These are phyloP conservation scores for Metschnikowia kofuensis DNA, from an alignment of 805 yeast genomes.

Conservation along the genomic window DNA sequence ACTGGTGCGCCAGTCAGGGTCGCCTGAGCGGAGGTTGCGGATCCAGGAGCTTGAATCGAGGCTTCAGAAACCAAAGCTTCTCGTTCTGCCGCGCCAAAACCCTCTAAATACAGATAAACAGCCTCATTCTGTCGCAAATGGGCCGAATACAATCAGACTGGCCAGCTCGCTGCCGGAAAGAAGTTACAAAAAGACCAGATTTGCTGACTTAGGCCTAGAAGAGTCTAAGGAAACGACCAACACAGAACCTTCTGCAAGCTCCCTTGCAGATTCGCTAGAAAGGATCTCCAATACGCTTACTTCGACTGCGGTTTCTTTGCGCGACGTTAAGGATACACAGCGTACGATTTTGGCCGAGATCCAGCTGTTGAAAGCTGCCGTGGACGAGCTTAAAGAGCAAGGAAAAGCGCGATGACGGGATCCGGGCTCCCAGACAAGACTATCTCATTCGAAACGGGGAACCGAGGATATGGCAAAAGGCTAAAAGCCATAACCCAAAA, in stretches of 20 bases:
- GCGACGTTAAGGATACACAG: slow-evolving; percentile 11
- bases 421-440: too few relatives aligned
- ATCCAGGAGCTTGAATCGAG: slow-evolving; percentile 28
- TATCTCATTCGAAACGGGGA: too few relatives aligned
- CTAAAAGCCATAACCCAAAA: too few relatives aligned
- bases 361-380: slow-evolving; percentile 3
- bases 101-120: too few relatives aligned
- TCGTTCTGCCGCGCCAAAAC: background rate
- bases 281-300: slow-evolving; percentile 7
- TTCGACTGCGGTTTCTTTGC: slow-evolving; percentile 8
- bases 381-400: slow-evolving; percentile 8
- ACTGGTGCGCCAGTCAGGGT: slow-evolving; percentile 32
- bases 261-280: slow-evolving; percentile 4
- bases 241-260: background rate
- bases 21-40: slow-evolving; percentile 31
- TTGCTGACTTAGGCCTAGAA: background rate
- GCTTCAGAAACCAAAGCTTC: background rate
- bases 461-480: too few relatives aligned
- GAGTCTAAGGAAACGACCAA: background rate
- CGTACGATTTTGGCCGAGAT: slow-evolving; percentile 9
- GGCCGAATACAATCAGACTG: background rate
- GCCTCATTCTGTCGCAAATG: background rate
- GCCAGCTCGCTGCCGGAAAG: background rate
- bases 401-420: too few relatives aligned
- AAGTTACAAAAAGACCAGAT: slow-evolving; percentile 3